Percentiles rank a stretch among this genome's conserved stretches.
These are phyloP conservation scores for Aspergillus terreus DNA, from an alignment of 2,329 filamentous ascomycete species.

Conservation along the genomic window DNA sequence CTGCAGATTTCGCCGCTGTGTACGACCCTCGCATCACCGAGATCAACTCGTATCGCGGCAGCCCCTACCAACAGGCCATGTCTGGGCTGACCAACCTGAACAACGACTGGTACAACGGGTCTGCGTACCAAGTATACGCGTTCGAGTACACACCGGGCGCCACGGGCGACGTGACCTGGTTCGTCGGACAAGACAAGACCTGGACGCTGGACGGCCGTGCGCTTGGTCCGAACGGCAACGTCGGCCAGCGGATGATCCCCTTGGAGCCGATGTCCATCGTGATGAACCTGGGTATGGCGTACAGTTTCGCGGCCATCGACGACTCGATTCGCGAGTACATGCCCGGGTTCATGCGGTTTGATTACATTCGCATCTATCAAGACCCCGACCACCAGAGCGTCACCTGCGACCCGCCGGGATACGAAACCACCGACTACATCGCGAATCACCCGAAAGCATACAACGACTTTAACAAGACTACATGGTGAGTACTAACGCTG, in stretches of 20 bases:
- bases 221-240: constrained; percentile 65
- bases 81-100: constrained; percentile 61
- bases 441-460: constrained; percentile 59
- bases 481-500: constrained; percentile 47
- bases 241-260: constrained; percentile 62
- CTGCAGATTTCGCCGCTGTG: constrained; percentile 58
- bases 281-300: constrained; percentile 68
- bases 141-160: constrained; percentile 62
- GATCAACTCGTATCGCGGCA: constrained; percentile 60
- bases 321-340: constrained; percentile 54
- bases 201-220: constrained; percentile 61
- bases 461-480: constrained; percentile 60
- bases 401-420: constrained; percentile 66
- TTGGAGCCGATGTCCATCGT: constrained; percentile 65
- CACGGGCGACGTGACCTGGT: constrained; percentile 63
- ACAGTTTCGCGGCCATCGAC: constrained; percentile 61
- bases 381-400: constrained; percentile 55
- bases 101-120: constrained; percentile 64
- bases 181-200: constrained; percentile 61
- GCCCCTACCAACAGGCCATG: constrained; percentile 60
- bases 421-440: constrained; percentile 66
- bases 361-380: constrained; percentile 70
- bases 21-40: constrained; percentile 57
- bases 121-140: constrained; percentile 59
- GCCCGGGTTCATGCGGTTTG: constrained; percentile 64